phyloP scores from a whole-genome alignment of 2,329 filamentous ascomycete genomes.

The Blastomyces gilchristii region DNA sequence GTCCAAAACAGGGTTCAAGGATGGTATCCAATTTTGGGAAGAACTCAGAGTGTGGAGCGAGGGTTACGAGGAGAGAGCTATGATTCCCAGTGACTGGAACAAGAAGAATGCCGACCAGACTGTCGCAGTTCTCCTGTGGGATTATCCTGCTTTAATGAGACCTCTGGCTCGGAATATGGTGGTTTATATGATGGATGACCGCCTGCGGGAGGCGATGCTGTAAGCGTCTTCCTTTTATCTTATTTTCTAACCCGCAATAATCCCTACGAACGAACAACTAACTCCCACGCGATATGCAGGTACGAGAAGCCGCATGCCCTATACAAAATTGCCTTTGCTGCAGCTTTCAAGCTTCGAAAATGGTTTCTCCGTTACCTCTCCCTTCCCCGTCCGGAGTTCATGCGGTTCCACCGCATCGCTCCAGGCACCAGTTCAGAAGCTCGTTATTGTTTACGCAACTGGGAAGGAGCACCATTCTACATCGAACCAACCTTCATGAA shows the following conservation, averaged over 20 bases:
- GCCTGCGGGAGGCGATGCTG: conserved; percentile 55
- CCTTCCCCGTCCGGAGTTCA: conserved; percentile 46
- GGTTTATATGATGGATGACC: conserved; percentile 53
- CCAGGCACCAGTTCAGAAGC: conserved; percentile 45
- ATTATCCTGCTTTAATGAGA: conserved; percentile 40
- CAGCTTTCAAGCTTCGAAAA: conserved; percentile 43
- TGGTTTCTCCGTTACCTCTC: conserved; percentile 48
- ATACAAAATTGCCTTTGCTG: conserved; percentile 33
- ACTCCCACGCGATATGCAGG: conserved; percentile 20
- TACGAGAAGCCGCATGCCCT: conserved; percentile 32
- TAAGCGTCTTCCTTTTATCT: conserved; percentile 28
- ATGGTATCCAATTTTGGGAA: conserved; percentile 45
- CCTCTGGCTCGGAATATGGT: conserved; percentile 43
- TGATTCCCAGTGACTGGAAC: conserved; percentile 46
- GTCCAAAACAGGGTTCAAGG: conserved; percentile 32
- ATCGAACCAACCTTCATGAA: conserved; percentile 49
- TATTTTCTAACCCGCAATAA: neutral
- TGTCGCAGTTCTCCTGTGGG: conserved; percentile 50
- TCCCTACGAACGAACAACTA: neutral
- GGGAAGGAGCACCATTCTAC: conserved; percentile 57
- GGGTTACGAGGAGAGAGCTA: conserved; percentile 49
- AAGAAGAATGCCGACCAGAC: conserved; percentile 49
- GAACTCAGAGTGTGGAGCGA: conserved; percentile 43
- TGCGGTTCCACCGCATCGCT: conserved; percentile 30
- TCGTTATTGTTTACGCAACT: conserved; percentile 42